phyloP scores from a whole-genome alignment of 306 rosid species.

The Luffa acutangula region DNA sequence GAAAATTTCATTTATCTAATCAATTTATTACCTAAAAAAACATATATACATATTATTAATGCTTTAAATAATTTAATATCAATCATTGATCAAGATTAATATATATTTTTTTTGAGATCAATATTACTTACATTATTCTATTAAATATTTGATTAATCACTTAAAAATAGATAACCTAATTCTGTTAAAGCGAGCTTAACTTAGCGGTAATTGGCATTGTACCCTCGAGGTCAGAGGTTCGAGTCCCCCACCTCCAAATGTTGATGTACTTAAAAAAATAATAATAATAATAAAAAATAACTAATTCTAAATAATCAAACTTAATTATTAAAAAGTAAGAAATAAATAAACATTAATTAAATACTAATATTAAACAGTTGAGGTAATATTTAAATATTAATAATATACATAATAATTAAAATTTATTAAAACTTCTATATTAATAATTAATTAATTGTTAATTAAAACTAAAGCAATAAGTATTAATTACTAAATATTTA shows the following conservation, averaged over 20 bases:
- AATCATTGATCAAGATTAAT: background rate
- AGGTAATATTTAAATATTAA: background rate
- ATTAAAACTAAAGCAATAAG: background rate
- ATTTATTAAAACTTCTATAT: background rate
- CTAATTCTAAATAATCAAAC: background rate
- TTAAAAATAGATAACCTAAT: background rate
- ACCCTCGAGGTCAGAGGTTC: no score
- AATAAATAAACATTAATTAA: background rate
- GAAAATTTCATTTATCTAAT: background rate
- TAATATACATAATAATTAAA: background rate
- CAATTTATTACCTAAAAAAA: background rate
- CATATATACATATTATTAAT: background rate
- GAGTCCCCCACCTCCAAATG: no score
- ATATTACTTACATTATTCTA: background rate
- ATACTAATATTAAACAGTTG: background rate
- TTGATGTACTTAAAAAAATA: background rate
- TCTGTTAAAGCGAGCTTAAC: no score
- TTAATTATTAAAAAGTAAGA: background rate
- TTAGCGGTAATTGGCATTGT: no score
- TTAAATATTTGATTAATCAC: background rate
- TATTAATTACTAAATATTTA: background rate
- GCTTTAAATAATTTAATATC: background rate
- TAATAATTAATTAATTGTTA: background rate
- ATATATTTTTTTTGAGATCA: no score
- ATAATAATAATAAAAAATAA: no score